These are phyloP conservation scores for Amauroascus verrucosus DNA, from an alignment of 2,329 filamentous ascomycete species.

Conservation along the genomic window DNA sequence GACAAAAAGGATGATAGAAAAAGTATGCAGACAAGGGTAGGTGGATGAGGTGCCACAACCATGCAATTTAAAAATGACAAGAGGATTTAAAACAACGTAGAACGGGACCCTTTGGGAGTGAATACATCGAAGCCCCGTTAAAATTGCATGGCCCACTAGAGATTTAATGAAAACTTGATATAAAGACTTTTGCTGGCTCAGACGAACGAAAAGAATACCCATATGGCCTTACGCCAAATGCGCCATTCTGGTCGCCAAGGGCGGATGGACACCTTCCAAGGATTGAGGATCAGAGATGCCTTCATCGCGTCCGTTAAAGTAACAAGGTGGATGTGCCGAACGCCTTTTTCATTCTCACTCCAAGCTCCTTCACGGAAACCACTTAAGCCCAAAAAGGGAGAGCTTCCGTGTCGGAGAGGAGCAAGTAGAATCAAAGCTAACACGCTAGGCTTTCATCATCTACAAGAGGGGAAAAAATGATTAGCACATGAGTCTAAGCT, in stretches of 20 bases:
- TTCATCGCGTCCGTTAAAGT: slow-evolving; percentile 87
- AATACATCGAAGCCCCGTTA: background rate
- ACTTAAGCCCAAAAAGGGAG: slow-evolving; percentile 81
- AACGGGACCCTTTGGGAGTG: too few relatives aligned
- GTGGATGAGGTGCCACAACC: too few relatives aligned
- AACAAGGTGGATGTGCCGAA: slow-evolving; percentile 99
- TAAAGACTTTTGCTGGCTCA: background rate
- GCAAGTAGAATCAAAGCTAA: slow-evolving; percentile 71
- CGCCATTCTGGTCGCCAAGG: background rate
- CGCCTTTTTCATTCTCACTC: slow-evolving; percentile 88
- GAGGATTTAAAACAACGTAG: too few relatives aligned
- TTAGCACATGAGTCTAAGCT: slow-evolving; percentile 16
- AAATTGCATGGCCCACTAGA: background rate
- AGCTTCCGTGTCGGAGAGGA: slow-evolving; percentile 59
- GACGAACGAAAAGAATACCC: background rate
- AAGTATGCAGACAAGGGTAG: too few relatives aligned
- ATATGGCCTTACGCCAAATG: background rate
- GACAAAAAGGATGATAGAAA: too few relatives aligned
- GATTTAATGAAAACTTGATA: background rate
- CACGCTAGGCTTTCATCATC: slow-evolving; percentile 99
- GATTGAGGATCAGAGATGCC: slow-evolving; percentile 77
- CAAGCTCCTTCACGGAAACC: slow-evolving; percentile 59
- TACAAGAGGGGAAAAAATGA: slow-evolving; percentile 31
- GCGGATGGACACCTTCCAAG: slow-evolving; percentile 44
- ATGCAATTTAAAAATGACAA: too few relatives aligned